Evolutionary conservation across 805 yeast genomes (phyloP), one percentile per base, ranked within the genome.

Genomic region (Starmerella vitae): DNA sequence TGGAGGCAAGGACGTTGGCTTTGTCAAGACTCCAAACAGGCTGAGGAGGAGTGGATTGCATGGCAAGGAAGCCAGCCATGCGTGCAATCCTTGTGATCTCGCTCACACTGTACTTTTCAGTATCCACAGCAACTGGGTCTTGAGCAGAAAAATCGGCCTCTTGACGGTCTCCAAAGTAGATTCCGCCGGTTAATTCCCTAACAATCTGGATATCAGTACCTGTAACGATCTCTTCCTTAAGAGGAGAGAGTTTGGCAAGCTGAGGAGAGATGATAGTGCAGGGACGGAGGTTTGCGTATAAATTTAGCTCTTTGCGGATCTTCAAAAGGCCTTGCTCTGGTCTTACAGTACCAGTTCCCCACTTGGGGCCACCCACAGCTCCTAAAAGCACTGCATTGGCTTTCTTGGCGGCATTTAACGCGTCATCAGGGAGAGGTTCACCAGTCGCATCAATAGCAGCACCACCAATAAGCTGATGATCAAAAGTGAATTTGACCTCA

Each of bases 361-460:
- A 91, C 65, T 91, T 91, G 45, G 98, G 98, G 25, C 98, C 98
- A 47, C 98, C 98, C 25, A 91, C 98, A 7, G 98, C 95, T 50
- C 98, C 98, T 41, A 91, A 69, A 49, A 91, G 66, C n/a, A 91
- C 94, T 20, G 97, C 98, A 58, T 88, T 93, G 1, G 97, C 78
- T 33, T 65, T 64, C 62, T 83, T 85, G 27, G 96, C 72, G 8
- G 94, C 85, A 33, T 65, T 80, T 34, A 91, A 68, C 3, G 95
- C 71, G 42, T 70, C 88, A 44, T 80, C 93, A 13, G 95, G 80
- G 48, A 91, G 68, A 43, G 98, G 96, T 37, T 60, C 77, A 38
- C 98, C 98, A 33, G 93, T 78, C 41, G 95, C 95, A 59, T 91
- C 98, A 55, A 91, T 88, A 34, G 97, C 93, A 37, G 97, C 96